A percentile compares a stretch with the other conserved stretches of the same genome.
phyloP scores from a whole-genome alignment of 2,329 filamentous ascomycete species.

The Pseudogymnoascus pannorum region DNA sequence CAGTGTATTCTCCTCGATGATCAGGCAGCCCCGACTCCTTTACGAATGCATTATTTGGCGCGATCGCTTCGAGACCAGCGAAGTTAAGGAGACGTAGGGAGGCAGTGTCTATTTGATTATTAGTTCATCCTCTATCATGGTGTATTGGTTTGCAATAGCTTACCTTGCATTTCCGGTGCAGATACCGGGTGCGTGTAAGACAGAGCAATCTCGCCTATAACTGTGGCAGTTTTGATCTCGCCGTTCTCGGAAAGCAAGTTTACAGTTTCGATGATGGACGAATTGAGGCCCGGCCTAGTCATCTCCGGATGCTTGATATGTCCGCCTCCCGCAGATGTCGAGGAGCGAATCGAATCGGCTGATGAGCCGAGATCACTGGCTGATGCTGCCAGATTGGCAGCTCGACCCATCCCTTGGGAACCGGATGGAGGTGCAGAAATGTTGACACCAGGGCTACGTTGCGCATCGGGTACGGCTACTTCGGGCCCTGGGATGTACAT shows the following conservation, averaged over 20 bases:
- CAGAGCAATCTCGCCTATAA: conserved; percentile 85
- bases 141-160: conserved; percentile 16
- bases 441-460: conserved; percentile 12
- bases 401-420: background rate
- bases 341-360: conserved; percentile 68
- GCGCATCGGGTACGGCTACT: conserved; percentile 10
- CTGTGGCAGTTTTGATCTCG: conserved; percentile 59
- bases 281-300: conserved; percentile 70
- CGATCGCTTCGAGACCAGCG: conserved; percentile 78
- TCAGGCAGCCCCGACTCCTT: conserved; percentile 53
- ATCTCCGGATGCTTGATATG: conserved; percentile 78
- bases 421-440: conserved; percentile 22
- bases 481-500: conserved; percentile 61
- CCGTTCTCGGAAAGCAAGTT: conserved; percentile 76
- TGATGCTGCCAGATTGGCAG: conserved; percentile 3
- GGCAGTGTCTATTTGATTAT: conserved; percentile 41
- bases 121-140: conserved; percentile 16
- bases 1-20: conserved; percentile 69
- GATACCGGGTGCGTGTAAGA: conserved; percentile 42
- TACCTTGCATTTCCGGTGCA: conserved; percentile 38
- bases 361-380: conserved; percentile 19
- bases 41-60: conserved; percentile 87
- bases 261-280: conserved; percentile 88
- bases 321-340: conserved; percentile 61
- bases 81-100: conserved; percentile 84